Evolutionary conservation across 192 early-diverging fungal species (phyloP), one percentile per base, ranked within the genome.

Genomic region (Rhizophagus sp.): DNA sequence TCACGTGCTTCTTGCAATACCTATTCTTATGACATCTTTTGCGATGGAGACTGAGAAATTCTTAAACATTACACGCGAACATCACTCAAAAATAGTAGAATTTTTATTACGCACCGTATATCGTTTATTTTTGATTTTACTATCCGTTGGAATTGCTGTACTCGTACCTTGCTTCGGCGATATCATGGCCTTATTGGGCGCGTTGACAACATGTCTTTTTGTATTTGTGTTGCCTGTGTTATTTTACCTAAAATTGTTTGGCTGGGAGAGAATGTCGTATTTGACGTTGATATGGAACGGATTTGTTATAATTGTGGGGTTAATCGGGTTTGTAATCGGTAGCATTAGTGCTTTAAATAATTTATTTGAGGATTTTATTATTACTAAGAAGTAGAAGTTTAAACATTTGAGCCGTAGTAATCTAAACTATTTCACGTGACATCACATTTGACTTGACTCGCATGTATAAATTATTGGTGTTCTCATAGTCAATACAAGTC

Each of bases 181-280:
- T 78, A 85, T 95, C 30, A 87, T 96, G 88, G 90, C 90, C 4
- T 85, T 97, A n/a, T 75, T 97, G n/a, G 94, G 95, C n/a, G 92
- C 94, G 9, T 80, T 95, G 11, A 89, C 92, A 57, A 95, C 93
- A 77, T 91, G 88, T 62, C 84, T 89, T n/a, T 87, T 95, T 25
- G 95, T 96, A 84, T 97, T 97, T 81, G 86, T 96, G 66, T 87
- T 97, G 50, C 95, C 95, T 1, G 88, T 95, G 41, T 39, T 95
- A 15, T 95, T 90, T 85, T 93, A 96, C 76, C 85, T 93, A 47
- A 91, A 90, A 83, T 80, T 97, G 57, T 88, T 90, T 75, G 94
- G 94, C 9, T 90, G 90, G 88, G 64, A 84, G 9, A 83, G 80
- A 11, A 80, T 91, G 75, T 76, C 78, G 25, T 83, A 83, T 82